Percentiles rank a stretch among this genome's conserved stretches.
These are phyloP conservation scores for Lentinula edodes DNA, from an alignment of 768 basidiomycete species.

Conservation along the genomic window DNA sequence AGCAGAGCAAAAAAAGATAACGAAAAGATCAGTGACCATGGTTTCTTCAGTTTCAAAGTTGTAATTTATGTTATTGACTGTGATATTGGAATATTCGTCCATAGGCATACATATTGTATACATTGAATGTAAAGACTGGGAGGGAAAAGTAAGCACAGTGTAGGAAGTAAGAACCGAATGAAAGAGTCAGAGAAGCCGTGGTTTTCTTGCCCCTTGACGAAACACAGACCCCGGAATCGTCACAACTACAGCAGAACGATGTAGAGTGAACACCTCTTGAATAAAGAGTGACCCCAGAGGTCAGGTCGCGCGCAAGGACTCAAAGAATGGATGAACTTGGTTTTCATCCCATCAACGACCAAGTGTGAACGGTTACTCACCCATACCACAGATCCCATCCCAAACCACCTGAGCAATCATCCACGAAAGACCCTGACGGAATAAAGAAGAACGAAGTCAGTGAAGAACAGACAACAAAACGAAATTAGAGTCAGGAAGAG, in stretches of 20 bases:
- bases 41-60: too few relatives aligned
- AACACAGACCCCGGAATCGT: conserved; percentile 27
- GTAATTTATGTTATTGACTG: too few relatives aligned
- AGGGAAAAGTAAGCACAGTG: background rate
- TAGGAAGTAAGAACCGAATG: background rate
- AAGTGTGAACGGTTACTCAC: background rate
- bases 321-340: conserved; percentile 86
- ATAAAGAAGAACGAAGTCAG: background rate
- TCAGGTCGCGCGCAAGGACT: conserved; percentile 36
- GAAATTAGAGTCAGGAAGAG: conserved; percentile 40
- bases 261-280: conserved; percentile 12
- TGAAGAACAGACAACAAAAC: background rate
- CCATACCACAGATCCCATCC: background rate
- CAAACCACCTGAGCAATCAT: background rate
- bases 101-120: conserved; percentile 14
- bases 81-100: background rate
- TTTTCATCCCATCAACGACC: conserved; percentile 47
- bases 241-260: conserved; percentile 47
- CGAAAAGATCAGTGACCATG: too few relatives aligned
- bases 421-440: too few relatives aligned
- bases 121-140: background rate
- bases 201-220: conserved; percentile 48
- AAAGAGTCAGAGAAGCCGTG: conserved; percentile 56
- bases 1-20: too few relatives aligned
- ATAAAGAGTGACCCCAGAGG: conserved; percentile 22